Evolutionary conservation across 1,284 basidiomycete genomes (phyloP), one percentile per base, ranked within the genome.

Genomic region (Marasmius sp.): DNA sequence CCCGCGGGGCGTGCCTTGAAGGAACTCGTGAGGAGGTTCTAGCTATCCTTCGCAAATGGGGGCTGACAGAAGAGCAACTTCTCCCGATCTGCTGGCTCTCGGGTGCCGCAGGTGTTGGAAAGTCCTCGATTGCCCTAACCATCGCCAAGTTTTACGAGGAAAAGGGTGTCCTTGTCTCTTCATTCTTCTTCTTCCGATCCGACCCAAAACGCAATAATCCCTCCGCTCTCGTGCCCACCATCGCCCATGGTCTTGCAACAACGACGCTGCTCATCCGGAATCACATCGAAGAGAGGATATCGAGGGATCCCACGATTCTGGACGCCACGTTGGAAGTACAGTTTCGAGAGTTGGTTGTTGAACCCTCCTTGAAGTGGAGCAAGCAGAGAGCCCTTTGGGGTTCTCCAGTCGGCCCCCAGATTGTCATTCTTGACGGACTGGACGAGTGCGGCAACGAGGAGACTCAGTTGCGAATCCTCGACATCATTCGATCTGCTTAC

Each of bases 61-160:
- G 61, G 5, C 3, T 38, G 10, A n/a, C 33, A 11, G 39, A 39
- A 27, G 43, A 41, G 2, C 27, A 48, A 16, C 37, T n/a, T 6
- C 53, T 57, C 20, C 50, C 56, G 0, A n/a, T 67, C 39, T 62
- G 60, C 33, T 68, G 62, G 65, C 55, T 69, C 12, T 54, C 60
- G 37, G 67, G 68, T 11, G 47, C 54, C 6, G 65, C 65, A 9
- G 68, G 68, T 4, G 38, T 34, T 11, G 68, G 67, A 6, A 69
- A 69, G 50, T 66, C 67, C 0, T 50, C 68, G 4, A 64, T 69
- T 9, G 67, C 68, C 0, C 67, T 61, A 16, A 67, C 64, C 1
- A 49, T 69, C 12, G 64, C 65, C 12, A 38, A 66, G n/a, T 38
- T 36, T 11, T 63, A 36, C 16, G 52, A 47, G 14, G 20, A 59